Evolutionary conservation across 1,284 basidiomycete genomes (phyloP), one percentile per base, ranked within the genome.

Genomic region (Apiotrichum brassicae): DNA sequence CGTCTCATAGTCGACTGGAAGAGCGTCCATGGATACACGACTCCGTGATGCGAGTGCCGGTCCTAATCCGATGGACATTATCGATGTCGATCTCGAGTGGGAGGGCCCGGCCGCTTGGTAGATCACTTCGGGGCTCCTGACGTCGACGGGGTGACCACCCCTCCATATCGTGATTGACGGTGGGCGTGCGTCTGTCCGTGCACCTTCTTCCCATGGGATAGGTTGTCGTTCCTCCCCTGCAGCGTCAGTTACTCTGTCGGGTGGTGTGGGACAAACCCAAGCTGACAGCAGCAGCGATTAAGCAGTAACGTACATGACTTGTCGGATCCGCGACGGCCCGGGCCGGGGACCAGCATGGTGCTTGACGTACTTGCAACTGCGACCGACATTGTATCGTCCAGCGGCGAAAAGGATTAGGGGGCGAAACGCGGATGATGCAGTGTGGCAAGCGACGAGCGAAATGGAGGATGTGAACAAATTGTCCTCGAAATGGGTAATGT

Each of bases 21-120:
- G 41, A 22, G 54, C 54, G 26, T 56, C 54, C 51, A 56, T 53
- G 0, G 54, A 56, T 3, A 56, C 54, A 13, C 54, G 45, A 25
- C 48, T 50, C n/a, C 54, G 48, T 12, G 54, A 56, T 11, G 50
- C 45, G 3, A 30, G 9, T 19, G 23, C 36, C 13, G 11, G 7
- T 9, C 33, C 33, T 14, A 49, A 44, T 3, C 35, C 32, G 18
- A 49, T 24, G 4, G 48, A 49, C 11, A 49, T 25, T 18, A 49
- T 38, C n/a, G 48, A 49, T 5, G 48, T 41, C 18, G 48, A 49
- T 32, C 48, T 41, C 19, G 48, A 49, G 12, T 34, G 38, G 13
- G 33, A 34, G 8, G 28, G 14, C 28, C n/a, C n/a, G n/a, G n/a
- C n/a, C n/a, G n/a, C n/a, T n/a, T n/a, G n/a, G n/a, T n/a, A n/a